These are phyloP conservation scores for Gossypium anomalum DNA, from an alignment of 345 rosid species.

Conservation along the genomic window DNA sequence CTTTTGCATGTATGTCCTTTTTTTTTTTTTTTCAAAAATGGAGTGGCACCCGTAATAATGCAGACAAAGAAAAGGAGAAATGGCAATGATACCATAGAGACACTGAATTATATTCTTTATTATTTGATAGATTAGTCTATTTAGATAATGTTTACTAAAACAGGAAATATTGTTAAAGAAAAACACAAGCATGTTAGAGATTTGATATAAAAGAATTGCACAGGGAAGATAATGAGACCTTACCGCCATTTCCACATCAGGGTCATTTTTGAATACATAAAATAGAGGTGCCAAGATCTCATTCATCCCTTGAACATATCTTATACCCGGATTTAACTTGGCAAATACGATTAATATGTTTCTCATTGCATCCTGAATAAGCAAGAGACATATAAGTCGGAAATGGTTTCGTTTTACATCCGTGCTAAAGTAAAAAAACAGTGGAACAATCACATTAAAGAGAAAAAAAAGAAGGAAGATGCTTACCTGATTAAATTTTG, in stretches of 20 bases:
- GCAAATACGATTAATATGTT: constrained; percentile 73
- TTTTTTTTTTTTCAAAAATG: not conserved
- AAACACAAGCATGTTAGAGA: constrained; percentile 1
- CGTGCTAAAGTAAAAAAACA: constrained; percentile 8
- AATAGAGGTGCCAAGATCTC: constrained; percentile 88
- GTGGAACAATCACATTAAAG: not conserved
- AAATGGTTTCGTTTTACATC: constrained; percentile 9
- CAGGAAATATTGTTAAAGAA: not conserved
- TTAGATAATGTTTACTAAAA: not conserved
- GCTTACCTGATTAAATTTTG: constrained; percentile 78
- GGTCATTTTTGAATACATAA: constrained; percentile 80
- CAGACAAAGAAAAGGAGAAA: not conserved
- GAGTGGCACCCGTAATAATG: not conserved
- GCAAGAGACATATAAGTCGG: constrained; percentile 10
- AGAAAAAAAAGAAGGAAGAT: not conserved
- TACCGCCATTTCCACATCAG: constrained; percentile 74
- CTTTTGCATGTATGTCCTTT: not conserved
- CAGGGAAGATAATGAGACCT: constrained; percentile 14
- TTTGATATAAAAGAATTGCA: not conserved
- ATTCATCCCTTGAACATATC: constrained; percentile 99
- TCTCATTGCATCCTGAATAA: constrained; percentile 74
- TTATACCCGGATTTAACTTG: constrained; percentile 92
- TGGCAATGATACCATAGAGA: not conserved
- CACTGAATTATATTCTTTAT: not conserved
- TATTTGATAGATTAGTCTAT: not conserved